phyloP scores from a whole-genome alignment of 2,329 filamentous ascomycete species.

The Phaeosphaeria sp. region DNA sequence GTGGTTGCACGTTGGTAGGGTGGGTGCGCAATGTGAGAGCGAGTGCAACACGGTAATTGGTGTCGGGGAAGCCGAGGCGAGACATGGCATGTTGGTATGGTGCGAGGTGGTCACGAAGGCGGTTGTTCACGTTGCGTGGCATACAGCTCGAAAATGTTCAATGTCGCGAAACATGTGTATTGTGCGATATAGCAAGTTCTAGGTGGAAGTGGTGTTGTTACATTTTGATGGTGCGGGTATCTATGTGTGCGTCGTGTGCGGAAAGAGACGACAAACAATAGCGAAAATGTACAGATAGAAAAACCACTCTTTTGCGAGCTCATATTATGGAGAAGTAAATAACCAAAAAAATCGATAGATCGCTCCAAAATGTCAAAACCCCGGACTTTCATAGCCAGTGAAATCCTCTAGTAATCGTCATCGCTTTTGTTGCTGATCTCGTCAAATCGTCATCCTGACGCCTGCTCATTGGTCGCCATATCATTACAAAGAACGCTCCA shows the following conservation, averaged over 20 bases:
- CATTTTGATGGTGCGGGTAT: not conserved
- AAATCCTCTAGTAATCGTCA: not conserved
- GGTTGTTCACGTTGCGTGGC: too few relatives aligned
- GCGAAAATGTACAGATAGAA: not conserved
- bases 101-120: not conserved
- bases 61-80: not conserved
- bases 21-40: not conserved
- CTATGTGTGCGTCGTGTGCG: not conserved
- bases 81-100: not conserved
- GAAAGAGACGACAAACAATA: not conserved
- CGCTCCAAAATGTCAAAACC: not conserved
- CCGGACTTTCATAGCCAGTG: not conserved
- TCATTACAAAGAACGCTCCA: not conserved
- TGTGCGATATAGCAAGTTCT: not conserved
- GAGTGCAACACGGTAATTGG: not conserved
- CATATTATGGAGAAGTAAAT: not conserved
- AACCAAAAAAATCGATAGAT: not conserved
- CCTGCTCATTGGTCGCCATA: constrained; percentile 1
- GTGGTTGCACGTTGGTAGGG: too few relatives aligned
- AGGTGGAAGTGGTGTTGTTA: not conserved
- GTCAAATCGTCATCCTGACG: not conserved
- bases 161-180: not conserved
- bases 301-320: not conserved
- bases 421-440: constrained; percentile 1
- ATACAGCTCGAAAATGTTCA: not conserved